Evolutionary conservation across 2,329 filamentous ascomycete species (phyloP), one percentile per base, ranked within the genome.

Genomic region (Claviceps citrina): DNA sequence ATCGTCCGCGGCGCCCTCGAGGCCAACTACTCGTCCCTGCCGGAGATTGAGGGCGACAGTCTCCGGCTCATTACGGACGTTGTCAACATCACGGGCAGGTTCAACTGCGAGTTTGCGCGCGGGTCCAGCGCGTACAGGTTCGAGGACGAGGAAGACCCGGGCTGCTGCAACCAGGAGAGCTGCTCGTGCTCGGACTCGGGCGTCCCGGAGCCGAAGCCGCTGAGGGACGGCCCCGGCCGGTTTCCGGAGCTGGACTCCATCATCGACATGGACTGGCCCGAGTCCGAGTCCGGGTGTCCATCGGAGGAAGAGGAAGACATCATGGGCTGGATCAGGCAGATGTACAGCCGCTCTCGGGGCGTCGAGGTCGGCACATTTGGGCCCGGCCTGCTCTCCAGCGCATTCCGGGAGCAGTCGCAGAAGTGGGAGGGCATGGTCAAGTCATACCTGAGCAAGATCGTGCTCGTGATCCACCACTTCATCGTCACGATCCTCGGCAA

Each of bases 381-480:
- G 9, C 53, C 56, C 0, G 46, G 54, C 0, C 44, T 75, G 12
- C 49, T 77, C 0, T 53, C 61, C 0, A 57, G 51, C 0, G 55
- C 61, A 0, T 75, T 79, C 52, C 63, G 64, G 22, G 63, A 66
- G 26, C 73, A 79, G 42, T 65, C 73, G 0, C 44, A 48, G 10
- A 73, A 70, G 13, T 79, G 76, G 76, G 48, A 58, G 0, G 35
- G 43, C 0, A 49, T 80, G 1, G 62, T 67, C 0, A 43, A 62
- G 0, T 60, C 58, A 0, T 72, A 78, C 43, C 58, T 74, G 5
- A 66, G 65, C 43, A 64, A 70, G 20, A 56, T 67, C 3, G 68
- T 78, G 5, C 38, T 59, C 0, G 42, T 69, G 0, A 65, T 76
- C 0, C 73, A 80, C 34, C 41, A 55, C 2, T 80, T 72, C 51